A percentile compares a stretch with the other conserved stretches of the same genome.
Conservation (phyloP, 139 green algal species). For the Chlorella ohadii region DNA sequence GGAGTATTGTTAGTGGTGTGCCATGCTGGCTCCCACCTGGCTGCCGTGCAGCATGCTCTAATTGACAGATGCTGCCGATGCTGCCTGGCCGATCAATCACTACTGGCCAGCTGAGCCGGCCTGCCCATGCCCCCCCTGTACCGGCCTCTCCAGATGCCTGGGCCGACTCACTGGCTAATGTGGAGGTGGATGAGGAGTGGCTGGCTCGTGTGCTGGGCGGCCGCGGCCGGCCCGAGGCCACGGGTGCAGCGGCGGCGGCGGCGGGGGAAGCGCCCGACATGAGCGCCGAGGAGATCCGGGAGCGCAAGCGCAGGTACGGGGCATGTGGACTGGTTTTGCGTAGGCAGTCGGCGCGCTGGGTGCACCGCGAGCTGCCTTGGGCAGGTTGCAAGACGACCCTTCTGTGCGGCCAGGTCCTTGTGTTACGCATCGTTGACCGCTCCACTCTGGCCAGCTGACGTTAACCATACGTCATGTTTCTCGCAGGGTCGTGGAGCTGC, state of each 20-base stretch:
- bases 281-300: conserved; percentile 40
- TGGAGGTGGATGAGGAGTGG: conserved; percentile 39
- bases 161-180: conserved; percentile 62
- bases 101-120: background rate
- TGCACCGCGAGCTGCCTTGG: too few relatives aligned
- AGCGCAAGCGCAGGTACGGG: conserved; percentile 23
- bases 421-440: too few relatives aligned
- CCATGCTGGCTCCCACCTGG: too few relatives aligned
- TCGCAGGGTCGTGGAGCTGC: conserved; percentile 56
- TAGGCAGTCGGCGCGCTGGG: too few relatives aligned
- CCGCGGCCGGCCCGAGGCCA: background rate
- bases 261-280: conserved; percentile 36
- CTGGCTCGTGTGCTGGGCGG: conserved; percentile 16
- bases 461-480: background rate
- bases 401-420: too few relatives aligned
- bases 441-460: too few relatives aligned
- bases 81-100: background rate
- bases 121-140: background rate
- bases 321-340: too few relatives aligned
- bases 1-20: too few relatives aligned
- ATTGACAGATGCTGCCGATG: too few relatives aligned
- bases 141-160: conserved; percentile 56
- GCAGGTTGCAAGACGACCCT: too few relatives aligned
- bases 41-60: too few relatives aligned
- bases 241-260: conserved; percentile 22